A percentile compares a stretch with the other conserved stretches of the same genome.
These are phyloP conservation scores for Lactarius deliciosus DNA, from an alignment of 768 basidiomycete species.

Conservation along the genomic window DNA sequence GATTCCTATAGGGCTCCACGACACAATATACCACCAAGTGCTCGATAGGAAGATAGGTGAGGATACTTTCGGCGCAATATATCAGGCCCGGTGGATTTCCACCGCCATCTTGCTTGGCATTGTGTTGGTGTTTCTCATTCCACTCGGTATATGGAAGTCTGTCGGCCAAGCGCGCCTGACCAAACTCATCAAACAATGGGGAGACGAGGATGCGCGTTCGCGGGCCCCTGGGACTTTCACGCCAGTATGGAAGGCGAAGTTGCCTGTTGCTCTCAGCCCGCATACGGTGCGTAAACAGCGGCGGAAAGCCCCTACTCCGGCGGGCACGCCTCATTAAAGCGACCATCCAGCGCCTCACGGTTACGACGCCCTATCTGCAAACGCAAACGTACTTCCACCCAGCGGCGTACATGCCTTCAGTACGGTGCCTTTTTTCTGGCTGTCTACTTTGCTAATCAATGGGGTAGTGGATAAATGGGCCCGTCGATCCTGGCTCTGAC, in stretches of 20 bases:
- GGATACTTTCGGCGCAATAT: constrained; percentile 14
- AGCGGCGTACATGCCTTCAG: constrained; percentile 45
- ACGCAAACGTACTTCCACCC: constrained; percentile 42
- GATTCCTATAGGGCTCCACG: constrained; percentile 43
- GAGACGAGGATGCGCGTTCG: constrained; percentile 39
- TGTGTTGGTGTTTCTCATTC: constrained; percentile 37
- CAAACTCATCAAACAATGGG: constrained; percentile 43
- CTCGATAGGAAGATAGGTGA: constrained; percentile 27
- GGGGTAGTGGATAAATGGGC: constrained; percentile 42
- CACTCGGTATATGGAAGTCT: constrained; percentile 46
- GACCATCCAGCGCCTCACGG: constrained; percentile 38
- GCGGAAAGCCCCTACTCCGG: background rate
- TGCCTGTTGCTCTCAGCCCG: constrained; percentile 42
- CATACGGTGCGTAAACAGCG: constrained; percentile 36
- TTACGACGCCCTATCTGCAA: constrained; percentile 40
- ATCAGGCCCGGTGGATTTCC: constrained; percentile 40
- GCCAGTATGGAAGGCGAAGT: constrained; percentile 45
- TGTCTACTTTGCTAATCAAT: constrained; percentile 4
- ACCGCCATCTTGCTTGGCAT: constrained; percentile 42
- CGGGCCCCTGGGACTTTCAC: constrained; percentile 31
- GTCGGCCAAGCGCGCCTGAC: constrained; percentile 41
- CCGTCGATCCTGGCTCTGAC: constrained; percentile 35
- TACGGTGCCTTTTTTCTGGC: constrained; percentile 29
- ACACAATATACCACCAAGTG: constrained; percentile 35
- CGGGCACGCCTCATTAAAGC: background rate